phyloP scores from a whole-genome alignment of 2,329 filamentous ascomycete species.

The Epichloe coenophiala region DNA sequence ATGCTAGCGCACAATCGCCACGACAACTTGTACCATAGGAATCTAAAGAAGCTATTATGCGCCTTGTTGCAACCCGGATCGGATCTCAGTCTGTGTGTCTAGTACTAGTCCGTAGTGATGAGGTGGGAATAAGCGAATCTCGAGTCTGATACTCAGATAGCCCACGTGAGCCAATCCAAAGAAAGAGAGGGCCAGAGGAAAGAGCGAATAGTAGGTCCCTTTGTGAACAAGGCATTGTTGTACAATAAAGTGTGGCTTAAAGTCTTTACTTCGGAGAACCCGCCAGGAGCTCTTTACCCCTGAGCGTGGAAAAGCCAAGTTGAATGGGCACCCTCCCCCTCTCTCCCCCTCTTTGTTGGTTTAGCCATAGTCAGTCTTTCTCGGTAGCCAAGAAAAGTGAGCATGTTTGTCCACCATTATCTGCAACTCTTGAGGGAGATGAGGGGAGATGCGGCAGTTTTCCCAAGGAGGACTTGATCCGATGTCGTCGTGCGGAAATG shows the following conservation, averaged over 20 bases:
- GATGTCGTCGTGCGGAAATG: background rate
- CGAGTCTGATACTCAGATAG: too few species aligned
- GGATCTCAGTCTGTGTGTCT: background rate
- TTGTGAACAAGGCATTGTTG: background rate
- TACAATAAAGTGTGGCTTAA: background rate
- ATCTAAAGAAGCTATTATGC: background rate
- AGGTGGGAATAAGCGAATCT: background rate
- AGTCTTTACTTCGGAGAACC: background rate
- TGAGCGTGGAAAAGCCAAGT: background rate
- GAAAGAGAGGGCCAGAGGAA: background rate
- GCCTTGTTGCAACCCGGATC: background rate
- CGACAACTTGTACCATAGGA: background rate
- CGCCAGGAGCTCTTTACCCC: background rate
- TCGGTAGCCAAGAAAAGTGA: background rate
- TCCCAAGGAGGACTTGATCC: background rate
- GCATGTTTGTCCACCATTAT: background rate
- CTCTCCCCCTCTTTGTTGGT: background rate
- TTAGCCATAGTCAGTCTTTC: background rate
- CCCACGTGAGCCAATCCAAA: background rate
- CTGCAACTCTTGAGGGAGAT: background rate
- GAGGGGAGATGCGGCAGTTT: background rate
- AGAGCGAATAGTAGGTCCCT: background rate
- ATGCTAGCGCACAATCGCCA: background rate
- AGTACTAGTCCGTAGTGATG: background rate
- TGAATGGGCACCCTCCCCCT: background rate